Percentiles rank a stretch among this genome's conserved stretches.
Evolutionary conservation across 805 yeast genomes (phyloP).

Genomic region (Kluyveromyces wickerhamii): DNA sequence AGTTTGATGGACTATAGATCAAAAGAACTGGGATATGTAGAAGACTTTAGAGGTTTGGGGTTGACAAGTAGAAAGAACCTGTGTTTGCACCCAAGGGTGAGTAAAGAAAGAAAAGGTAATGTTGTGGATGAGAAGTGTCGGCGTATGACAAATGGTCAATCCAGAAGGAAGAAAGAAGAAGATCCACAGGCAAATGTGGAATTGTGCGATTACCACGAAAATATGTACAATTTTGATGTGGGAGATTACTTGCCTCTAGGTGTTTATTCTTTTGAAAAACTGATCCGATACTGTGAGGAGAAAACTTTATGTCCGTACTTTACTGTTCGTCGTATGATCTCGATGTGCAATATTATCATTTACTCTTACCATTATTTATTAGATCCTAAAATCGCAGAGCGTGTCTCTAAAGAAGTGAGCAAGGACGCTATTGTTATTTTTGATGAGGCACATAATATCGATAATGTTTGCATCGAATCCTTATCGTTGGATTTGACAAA

Average conservation of each 20-base stretch:
- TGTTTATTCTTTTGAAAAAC: constrained; percentile 85
- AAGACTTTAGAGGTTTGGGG: constrained; percentile 91
- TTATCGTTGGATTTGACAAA: constrained; percentile 86
- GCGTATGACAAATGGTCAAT: constrained; percentile 85
- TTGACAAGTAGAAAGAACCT: constrained; percentile 89
- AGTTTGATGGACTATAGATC: constrained; percentile 82
- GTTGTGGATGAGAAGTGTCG: constrained; percentile 96
- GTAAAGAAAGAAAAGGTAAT: constrained; percentile 81
- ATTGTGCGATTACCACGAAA: constrained; percentile 87
- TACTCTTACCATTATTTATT: constrained; percentile 93
- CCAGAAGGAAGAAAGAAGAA: constrained; percentile 56
- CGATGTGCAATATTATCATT: constrained; percentile 86
- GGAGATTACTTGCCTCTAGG: constrained; percentile 87
- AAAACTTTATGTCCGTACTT: constrained; percentile 91
- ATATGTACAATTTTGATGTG: constrained; percentile 77
- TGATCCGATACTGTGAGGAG: constrained; percentile 67
- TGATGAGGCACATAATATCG: constrained; percentile 98
- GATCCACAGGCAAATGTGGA: constrained; percentile 49
- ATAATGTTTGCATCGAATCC: constrained; percentile 96
- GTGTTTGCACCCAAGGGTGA: constrained; percentile 82
- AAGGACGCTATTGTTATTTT: constrained; percentile 91
- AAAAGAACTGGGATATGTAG: constrained; percentile 73
- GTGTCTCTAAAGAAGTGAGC: constrained; percentile 87
- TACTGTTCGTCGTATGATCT: constrained; percentile 95
- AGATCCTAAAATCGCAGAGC: constrained; percentile 94